phyloP scores from a whole-genome alignment of 1,284 basidiomycete species.

The Ceratobasidium sp. region DNA sequence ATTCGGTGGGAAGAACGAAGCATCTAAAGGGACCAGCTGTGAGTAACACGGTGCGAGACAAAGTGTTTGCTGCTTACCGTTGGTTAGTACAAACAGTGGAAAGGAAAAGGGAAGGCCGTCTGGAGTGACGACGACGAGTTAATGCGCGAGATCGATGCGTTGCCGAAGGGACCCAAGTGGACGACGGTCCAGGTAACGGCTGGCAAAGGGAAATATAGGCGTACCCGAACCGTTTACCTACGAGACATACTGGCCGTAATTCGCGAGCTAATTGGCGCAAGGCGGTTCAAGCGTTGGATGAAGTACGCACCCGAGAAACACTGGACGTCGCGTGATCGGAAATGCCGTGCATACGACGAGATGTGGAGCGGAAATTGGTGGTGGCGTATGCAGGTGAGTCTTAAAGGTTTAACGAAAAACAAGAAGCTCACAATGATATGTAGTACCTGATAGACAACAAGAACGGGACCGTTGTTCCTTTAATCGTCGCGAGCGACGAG shows the following conservation, averaged over 20 bases:
- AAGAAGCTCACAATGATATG: not conserved
- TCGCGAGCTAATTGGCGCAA: slow-evolving; percentile 3
- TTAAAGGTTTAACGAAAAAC: not conserved
- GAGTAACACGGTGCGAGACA: not conserved
- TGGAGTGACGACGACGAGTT: not conserved
- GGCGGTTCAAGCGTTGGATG: not conserved
- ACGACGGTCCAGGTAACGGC: not conserved
- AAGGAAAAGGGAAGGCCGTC: not conserved
- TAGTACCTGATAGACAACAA: slow-evolving; percentile 1
- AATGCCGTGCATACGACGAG: slow-evolving; percentile 4
- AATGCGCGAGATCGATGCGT: not conserved
- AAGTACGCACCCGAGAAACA: slow-evolving; percentile 14
- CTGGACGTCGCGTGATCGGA: not conserved
- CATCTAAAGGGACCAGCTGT: slow-evolving; percentile 21
- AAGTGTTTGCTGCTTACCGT: not conserved
- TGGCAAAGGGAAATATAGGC: not conserved
- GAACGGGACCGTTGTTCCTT: slow-evolving; percentile 3
- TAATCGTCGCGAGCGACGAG: slow-evolving; percentile 8
- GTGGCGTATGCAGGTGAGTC: slow-evolving; percentile 25
- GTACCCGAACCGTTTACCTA: not conserved
- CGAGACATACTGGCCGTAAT: not conserved
- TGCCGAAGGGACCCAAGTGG: slow-evolving; percentile 12
- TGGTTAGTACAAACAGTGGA: slow-evolving; percentile 8
- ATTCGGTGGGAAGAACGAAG: not conserved
- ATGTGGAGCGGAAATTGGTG: slow-evolving; percentile 36